Evolutionary conservation across 2,329 filamentous ascomycete genomes (phyloP).

Genomic region (Neocatenulostroma microsporum): DNA sequence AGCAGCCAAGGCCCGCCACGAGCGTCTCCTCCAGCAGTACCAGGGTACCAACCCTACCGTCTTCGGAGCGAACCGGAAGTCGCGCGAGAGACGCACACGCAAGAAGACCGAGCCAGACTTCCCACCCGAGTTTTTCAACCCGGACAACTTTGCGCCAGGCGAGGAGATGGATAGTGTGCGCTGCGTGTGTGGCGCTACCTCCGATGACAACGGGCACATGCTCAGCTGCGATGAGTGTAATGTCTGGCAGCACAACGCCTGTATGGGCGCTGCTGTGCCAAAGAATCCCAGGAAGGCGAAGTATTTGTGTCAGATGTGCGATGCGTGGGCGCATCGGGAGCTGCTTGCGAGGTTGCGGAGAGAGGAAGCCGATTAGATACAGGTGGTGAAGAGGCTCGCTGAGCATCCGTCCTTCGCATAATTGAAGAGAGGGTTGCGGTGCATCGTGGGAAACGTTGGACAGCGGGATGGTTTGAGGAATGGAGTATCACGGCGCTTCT

Average conservation of each 20-base stretch:
- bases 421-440: no score
- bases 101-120: slow-evolving; percentile 11
- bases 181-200: slow-evolving; percentile 21
- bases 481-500: no score
- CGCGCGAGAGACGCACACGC: background rate
- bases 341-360: slow-evolving; percentile 13
- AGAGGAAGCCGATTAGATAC: no score
- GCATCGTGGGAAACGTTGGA: no score
- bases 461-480: no score
- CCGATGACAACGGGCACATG: slow-evolving; percentile 16
- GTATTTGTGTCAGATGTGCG: slow-evolving; percentile 22
- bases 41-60: background rate
- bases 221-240: slow-evolving; percentile 20
- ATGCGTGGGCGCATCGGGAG: slow-evolving; percentile 16
- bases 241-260: slow-evolving; percentile 26
- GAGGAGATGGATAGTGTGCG: slow-evolving; percentile 17
- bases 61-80: background rate
- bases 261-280: slow-evolving; percentile 16
- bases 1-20: slow-evolving; percentile 13
- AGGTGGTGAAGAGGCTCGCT: no score
- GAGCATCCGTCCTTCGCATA: no score
- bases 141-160: slow-evolving; percentile 13
- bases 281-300: slow-evolving; percentile 6
- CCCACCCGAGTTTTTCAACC: slow-evolving; percentile 22
- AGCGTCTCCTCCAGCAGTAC: slow-evolving; percentile 11